Evolutionary conservation across 1,139 yeast genomes (phyloP), one percentile per base, ranked within the genome.

Genomic region (Geotrichum fermentans): DNA sequence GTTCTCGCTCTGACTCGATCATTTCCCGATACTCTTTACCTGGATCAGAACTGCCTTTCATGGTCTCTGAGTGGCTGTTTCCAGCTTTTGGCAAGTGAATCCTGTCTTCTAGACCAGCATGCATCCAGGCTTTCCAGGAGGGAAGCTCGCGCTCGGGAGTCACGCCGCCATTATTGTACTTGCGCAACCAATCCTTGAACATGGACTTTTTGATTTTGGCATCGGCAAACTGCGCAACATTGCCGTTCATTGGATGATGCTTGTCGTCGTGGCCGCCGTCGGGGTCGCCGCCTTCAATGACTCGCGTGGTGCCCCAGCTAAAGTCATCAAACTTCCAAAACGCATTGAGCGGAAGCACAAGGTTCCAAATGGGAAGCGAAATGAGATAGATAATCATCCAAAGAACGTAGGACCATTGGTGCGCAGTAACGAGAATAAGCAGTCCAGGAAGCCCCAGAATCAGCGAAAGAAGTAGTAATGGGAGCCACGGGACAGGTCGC

Each of bases 281-380:
- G 17, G 13, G 18, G 40, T 45, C 51, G 5, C 75, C 86, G 32
- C 85, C 88, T 24, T 77, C 78, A 46, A 86, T 78, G 21, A 81
- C 76, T 72, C 96, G 77, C 1, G 96, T 88, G 58, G 85, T 95
- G 62, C 96, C 96, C 97, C 97, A 89, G 64, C 90, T 80, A 66
- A 89, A 89, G 66, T 89, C 96, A 68, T 89, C 97, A 68, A 89
- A 88, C 64, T 87, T 88, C 97, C 97, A 89, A 57, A 51, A 89
- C 0, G 96, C 86, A 68, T 89, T 87, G 11, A 80, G 62, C 2
- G 97, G 97, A 46, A 89, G 72, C 6, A 88, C 80, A 64, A 89
- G 83, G 68, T 89, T 89, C 97, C 97, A 89, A 52, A 89, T 74
- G 18, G 97, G 97, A 55, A 89, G 75, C 0, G 96, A 92, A 28